These are phyloP conservation scores for Nemania bipapillata DNA, from an alignment of 2,329 filamentous ascomycete genomes.

Conservation along the genomic window DNA sequence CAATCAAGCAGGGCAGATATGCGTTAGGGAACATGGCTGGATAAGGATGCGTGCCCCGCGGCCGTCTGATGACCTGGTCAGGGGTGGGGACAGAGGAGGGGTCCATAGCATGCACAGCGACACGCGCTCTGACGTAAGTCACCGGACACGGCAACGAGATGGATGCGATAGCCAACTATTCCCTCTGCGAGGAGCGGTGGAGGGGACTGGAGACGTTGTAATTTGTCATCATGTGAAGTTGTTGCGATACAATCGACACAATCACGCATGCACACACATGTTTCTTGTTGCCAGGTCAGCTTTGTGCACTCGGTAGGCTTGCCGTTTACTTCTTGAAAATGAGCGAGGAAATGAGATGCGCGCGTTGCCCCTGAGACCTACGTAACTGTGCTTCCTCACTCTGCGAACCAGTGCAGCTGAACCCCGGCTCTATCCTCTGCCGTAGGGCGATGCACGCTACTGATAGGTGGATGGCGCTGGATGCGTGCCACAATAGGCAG, in stretches of 20 bases:
- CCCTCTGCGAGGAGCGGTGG: neutral
- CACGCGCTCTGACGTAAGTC: conserved; percentile 19
- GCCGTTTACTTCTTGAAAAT: neutral
- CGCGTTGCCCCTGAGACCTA: neutral
- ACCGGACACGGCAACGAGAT: neutral
- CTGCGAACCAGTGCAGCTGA: conserved; percentile 5
- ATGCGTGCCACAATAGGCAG: conserved; percentile 4
- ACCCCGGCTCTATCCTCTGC: neutral
- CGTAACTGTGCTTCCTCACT: conserved; percentile 12
- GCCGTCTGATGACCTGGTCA: conserved; percentile 9
- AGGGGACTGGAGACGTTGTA: neutral
- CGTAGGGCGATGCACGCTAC: neutral
- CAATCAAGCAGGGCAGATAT: neutral
- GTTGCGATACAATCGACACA: neutral
- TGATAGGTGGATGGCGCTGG: neutral
- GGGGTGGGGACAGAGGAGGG: too few relatives aligned
- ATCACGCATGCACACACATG: conserved; percentile 4
- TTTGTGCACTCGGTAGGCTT: neutral
- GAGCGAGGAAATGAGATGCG: neutral
- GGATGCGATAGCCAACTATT: neutral
- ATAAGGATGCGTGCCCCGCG: neutral
- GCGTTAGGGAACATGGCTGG: neutral
- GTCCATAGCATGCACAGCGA: neutral
- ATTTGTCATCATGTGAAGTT: neutral
- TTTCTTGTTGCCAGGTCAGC: neutral